A percentile compares a stretch with the other conserved stretches of the same genome.
Evolutionary conservation across 441 rosid species (phyloP).

Genomic region (Syzygium malaccense): DNA sequence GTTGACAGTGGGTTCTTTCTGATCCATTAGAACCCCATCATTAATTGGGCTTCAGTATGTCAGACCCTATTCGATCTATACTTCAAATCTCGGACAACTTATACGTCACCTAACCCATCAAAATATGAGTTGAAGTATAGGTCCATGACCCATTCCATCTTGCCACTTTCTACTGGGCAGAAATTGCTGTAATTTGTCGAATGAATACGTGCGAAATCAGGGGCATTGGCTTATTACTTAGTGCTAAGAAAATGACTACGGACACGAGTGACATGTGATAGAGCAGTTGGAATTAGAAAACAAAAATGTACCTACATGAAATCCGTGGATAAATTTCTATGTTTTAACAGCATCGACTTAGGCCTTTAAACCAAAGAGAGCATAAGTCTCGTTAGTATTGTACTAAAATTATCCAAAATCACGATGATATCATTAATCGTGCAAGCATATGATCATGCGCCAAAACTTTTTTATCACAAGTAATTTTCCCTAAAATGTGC

Average conservation of each 20-base stretch:
- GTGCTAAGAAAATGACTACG: neutral
- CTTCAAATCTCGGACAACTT: neutral
- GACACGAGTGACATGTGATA: neutral
- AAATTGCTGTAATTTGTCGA: neutral
- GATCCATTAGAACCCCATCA: neutral
- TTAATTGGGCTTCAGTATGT: neutral
- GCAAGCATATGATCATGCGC: neutral
- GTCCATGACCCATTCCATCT: neutral
- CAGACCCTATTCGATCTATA: neutral
- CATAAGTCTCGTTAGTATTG: neutral
- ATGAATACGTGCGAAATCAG: neutral
- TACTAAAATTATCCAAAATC: neutral
- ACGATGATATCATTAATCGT: neutral
- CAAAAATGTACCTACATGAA: neutral
- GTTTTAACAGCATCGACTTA: neutral
- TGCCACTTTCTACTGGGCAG: neutral
- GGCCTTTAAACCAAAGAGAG: neutral
- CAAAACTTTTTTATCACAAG: neutral
- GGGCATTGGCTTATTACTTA: neutral
- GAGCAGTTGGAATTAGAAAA: neutral
- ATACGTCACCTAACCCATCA: neutral
- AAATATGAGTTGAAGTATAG: neutral
- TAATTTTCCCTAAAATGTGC: neutral
- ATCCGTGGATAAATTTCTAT: neutral
- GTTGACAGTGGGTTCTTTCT: neutral